Evolutionary conservation across 805 yeast genomes (phyloP).

Genomic region (Ogataea nonfermentans): DNA sequence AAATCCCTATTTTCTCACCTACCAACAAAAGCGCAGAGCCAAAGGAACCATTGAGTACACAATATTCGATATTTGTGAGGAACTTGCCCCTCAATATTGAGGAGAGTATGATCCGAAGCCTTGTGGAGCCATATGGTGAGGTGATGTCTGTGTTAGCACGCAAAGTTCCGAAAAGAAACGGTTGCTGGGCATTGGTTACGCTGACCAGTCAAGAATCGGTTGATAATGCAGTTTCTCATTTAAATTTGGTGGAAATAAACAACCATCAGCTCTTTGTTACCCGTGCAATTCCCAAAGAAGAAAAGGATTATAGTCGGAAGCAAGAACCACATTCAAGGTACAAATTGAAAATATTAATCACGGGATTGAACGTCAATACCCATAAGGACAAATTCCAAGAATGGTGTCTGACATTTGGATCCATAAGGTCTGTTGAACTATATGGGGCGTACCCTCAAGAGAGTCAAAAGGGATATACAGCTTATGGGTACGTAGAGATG

Average conservation of each 20-base stretch:
- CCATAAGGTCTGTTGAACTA: slow-evolving; percentile 29
- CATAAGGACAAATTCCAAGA: slow-evolving; percentile 25
- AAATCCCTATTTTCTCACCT: slow-evolving; percentile 15
- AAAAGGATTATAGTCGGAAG: slow-evolving; percentile 27
- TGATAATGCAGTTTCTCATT: slow-evolving; percentile 25
- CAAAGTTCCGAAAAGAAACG: slow-evolving; percentile 29
- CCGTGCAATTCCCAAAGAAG: slow-evolving; percentile 35
- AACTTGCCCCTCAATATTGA: slow-evolving; percentile 31
- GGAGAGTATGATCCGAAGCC: slow-evolving; percentile 23
- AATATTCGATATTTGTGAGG: slow-evolving; percentile 31
- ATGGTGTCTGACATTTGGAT: slow-evolving; percentile 27
- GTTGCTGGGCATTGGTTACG: slow-evolving; percentile 34
- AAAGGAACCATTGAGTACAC: slow-evolving; percentile 21
- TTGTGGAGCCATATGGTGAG: slow-evolving; percentile 33
- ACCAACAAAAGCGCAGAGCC: slow-evolving; percentile 4
- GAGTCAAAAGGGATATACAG: slow-evolving; percentile 17
- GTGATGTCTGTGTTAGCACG: slow-evolving; percentile 29
- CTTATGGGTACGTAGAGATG: slow-evolving; percentile 34
- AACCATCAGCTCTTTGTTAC: slow-evolving; percentile 32
- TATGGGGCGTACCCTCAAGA: slow-evolving; percentile 23
- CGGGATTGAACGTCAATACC: slow-evolving; percentile 25
- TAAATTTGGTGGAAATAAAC: slow-evolving; percentile 31
- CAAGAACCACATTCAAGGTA: slow-evolving; percentile 19
- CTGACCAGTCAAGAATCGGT: slow-evolving; percentile 28
- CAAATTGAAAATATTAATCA: slow-evolving; percentile 28